phyloP scores from a whole-genome alignment of 352 stramenopile species.

The Sclerospora graminicola region DNA sequence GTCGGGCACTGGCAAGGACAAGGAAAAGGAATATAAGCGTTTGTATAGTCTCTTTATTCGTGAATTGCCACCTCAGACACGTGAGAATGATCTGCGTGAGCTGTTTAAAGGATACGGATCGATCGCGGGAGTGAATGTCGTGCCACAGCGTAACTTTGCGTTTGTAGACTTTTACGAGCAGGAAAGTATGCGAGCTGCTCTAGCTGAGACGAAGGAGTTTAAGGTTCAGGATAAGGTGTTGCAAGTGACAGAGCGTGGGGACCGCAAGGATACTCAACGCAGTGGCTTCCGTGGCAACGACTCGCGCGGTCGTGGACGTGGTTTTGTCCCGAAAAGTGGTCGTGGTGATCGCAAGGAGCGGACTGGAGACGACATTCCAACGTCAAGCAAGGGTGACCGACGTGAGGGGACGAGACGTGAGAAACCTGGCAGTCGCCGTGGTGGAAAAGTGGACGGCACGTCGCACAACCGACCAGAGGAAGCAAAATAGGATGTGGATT shows the following conservation, averaged over 20 bases:
- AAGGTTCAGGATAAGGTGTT: slow-evolving; percentile 69
- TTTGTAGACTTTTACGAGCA: slow-evolving; percentile 79
- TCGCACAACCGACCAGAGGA: slow-evolving; percentile 40
- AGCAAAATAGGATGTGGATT: slow-evolving; percentile 22
- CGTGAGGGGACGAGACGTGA: slow-evolving; percentile 38
- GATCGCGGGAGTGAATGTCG: slow-evolving; percentile 62
- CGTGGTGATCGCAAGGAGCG: slow-evolving; percentile 64
- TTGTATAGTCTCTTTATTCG: slow-evolving; percentile 68
- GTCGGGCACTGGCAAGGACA: slow-evolving; percentile 23
- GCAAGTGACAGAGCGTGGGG: slow-evolving; percentile 56
- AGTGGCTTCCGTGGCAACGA: slow-evolving; percentile 42
- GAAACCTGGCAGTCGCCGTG: slow-evolving; percentile 50
- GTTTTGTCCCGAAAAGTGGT: slow-evolving; percentile 33
- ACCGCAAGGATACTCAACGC: slow-evolving; percentile 63
- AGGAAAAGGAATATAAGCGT: slow-evolving; percentile 29
- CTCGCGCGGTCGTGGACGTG: slow-evolving; percentile 36
- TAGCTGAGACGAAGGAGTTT: slow-evolving; percentile 56
- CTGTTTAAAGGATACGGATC: slow-evolving; percentile 71
- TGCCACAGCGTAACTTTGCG: slow-evolving; percentile 48
- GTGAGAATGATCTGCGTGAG: slow-evolving; percentile 64
- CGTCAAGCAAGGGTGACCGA: slow-evolving; percentile 23
- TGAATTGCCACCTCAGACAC: slow-evolving; percentile 60
- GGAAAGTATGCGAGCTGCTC: slow-evolving; percentile 63
- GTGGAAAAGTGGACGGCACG: slow-evolving; percentile 48
- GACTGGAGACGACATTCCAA: slow-evolving; percentile 35